Conservation (phyloP, 2,329 filamentous ascomycete genomes). For the Sarocladiaceae sp. region DNA sequence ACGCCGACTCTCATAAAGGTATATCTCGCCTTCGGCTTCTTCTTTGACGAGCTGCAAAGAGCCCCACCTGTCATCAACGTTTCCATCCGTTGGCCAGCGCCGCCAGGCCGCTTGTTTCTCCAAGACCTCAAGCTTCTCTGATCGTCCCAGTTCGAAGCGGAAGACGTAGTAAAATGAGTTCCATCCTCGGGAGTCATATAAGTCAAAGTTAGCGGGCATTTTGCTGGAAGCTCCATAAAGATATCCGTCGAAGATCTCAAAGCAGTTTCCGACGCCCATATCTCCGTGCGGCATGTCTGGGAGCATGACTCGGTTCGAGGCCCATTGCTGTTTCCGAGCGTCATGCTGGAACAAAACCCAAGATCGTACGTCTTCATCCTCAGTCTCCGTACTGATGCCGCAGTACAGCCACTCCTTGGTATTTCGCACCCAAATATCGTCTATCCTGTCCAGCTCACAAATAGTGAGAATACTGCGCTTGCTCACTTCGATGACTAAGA, state of each 20-base stretch:
- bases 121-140: neutral
- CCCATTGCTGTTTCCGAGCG: constrained; percentile 1
- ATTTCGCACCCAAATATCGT: constrained; percentile 10
- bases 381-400: constrained; percentile 1
- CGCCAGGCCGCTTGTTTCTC: neutral
- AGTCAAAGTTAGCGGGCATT: neutral
- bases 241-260: constrained; percentile 11
- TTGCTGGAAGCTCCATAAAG: constrained; percentile 10
- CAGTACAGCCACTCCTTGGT: constrained; percentile 10
- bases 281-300: neutral
- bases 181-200: neutral
- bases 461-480: neutral
- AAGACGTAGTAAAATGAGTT: constrained; percentile 9
- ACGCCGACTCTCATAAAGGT: constrained; percentile 1
- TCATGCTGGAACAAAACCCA: constrained; percentile 6
- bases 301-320: neutral
- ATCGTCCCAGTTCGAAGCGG: neutral
- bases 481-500: neutral
- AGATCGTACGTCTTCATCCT: neutral
- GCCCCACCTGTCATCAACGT: constrained; percentile 4
- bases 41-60: constrained; percentile 9
- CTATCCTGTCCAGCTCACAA: constrained; percentile 6
- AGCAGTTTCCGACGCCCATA: constrained; percentile 3
- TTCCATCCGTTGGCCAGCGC: constrained; percentile 6
- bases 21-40: neutral